These are phyloP conservation scores for Trametes gibbosa DNA, from an alignment of 768 basidiomycete species.

Conservation along the genomic window DNA sequence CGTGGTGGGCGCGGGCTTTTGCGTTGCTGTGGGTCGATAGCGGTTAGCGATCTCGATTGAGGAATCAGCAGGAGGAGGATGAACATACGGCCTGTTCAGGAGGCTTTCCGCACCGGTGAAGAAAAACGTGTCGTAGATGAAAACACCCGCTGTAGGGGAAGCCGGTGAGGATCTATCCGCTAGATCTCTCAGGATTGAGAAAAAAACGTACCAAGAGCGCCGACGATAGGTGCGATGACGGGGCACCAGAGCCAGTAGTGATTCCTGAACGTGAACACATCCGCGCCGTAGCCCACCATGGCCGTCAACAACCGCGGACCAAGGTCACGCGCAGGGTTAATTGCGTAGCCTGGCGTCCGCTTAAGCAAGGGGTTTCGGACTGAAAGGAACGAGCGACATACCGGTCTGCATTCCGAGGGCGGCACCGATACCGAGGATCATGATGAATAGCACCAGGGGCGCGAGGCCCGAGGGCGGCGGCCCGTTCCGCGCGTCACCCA, in stretches of 20 bases:
- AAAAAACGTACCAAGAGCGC: conserved; percentile 39
- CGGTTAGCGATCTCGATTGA: not conserved
- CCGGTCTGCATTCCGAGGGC: conserved; percentile 61
- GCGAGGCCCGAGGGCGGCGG: conserved; percentile 49
- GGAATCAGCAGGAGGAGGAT: not conserved
- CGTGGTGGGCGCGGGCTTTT: conserved; percentile 18
- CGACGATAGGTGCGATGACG: conserved; percentile 55
- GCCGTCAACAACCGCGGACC: conserved; percentile 67
- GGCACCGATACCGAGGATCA: conserved; percentile 56
- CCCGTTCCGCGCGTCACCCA: conserved; percentile 51
- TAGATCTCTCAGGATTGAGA: not conserved
- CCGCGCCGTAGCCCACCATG: conserved; percentile 69
- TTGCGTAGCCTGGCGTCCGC: conserved; percentile 43
- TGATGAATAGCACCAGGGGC: conserved; percentile 54
- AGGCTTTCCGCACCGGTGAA: conserved; percentile 55
- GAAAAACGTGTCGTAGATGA: conserved; percentile 58
- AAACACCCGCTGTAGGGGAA: conserved; percentile 36
- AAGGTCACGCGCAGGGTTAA: conserved; percentile 73
- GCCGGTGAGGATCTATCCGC: not conserved
- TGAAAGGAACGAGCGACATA: not conserved
- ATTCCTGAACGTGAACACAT: conserved; percentile 40
- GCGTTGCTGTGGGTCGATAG: not conserved
- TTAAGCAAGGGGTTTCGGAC: too few relatives aligned
- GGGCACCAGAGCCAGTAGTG: conserved; percentile 80
- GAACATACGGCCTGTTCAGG: conserved; percentile 51